Evolutionary conservation across 345 rosid genomes (phyloP).

Genomic region (Populus alba): DNA sequence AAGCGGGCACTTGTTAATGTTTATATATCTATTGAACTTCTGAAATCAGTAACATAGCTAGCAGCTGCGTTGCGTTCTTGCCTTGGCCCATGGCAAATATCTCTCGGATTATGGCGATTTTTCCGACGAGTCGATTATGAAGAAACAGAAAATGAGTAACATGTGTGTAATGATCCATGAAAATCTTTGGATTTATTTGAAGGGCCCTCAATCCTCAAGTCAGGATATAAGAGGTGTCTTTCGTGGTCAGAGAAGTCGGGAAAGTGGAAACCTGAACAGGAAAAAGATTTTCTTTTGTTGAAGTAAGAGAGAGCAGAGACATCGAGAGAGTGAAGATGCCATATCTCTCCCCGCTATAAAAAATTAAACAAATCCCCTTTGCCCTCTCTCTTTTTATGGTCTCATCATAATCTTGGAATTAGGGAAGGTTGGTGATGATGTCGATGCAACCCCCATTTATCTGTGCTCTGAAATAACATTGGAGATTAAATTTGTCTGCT

Average conservation of each 20-base stretch:
- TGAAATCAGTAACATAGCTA: not conserved
- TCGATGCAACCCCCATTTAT: conserved; percentile 8
- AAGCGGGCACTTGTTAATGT: too few relatives aligned
- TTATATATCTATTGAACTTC: not conserved
- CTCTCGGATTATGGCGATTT: too few relatives aligned
- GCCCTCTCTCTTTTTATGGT: not conserved
- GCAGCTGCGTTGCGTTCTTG: not conserved
- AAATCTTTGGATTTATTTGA: not conserved
- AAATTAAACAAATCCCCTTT: not conserved
- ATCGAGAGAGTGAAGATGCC: not conserved
- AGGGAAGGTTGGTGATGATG: conserved; percentile 12
- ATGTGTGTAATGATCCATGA: conserved; percentile 8
- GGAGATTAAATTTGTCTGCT: conserved; percentile 38
- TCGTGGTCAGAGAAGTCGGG: conserved; percentile 62
- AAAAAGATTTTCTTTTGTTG: conserved; percentile 28
- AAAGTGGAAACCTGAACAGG: conserved; percentile 62
- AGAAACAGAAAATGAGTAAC: not conserved
- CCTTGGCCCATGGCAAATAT: not conserved
- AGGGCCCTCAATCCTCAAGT: conserved; percentile 22
- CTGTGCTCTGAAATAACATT: conserved; percentile 9
- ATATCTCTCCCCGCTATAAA: not conserved
- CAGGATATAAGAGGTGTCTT: conserved; percentile 32
- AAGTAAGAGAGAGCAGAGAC: conserved; percentile 2
- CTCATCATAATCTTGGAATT: conserved; percentile 20
- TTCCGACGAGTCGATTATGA: not conserved